These are phyloP conservation scores for Boletus rubroflammeus DNA, from an alignment of 768 basidiomycete species.

Conservation along the genomic window DNA sequence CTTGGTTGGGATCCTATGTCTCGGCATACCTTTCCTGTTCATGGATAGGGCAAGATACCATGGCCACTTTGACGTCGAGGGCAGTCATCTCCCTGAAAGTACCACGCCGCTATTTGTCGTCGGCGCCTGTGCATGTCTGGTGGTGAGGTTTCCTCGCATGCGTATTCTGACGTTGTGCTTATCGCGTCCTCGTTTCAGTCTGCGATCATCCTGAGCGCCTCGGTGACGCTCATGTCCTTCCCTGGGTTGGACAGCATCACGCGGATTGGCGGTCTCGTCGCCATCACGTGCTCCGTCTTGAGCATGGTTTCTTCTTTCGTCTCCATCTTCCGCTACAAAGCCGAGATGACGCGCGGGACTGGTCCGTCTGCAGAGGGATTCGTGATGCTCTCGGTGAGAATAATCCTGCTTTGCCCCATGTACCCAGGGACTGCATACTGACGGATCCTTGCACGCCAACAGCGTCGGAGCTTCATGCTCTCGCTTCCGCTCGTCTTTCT, in stretches of 20 bases:
- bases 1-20: slow-evolving; percentile 58
- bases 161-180: background rate
- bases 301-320: slow-evolving; percentile 68
- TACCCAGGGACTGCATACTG: background rate
- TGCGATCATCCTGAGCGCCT: slow-evolving; percentile 75
- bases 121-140: slow-evolving; percentile 61
- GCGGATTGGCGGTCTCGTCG: slow-evolving; percentile 62
- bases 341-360: slow-evolving; percentile 53
- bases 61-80: slow-evolving; percentile 56
- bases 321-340: slow-evolving; percentile 66
- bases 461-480: slow-evolving; percentile 55
- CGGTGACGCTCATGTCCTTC: slow-evolving; percentile 76
- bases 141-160: slow-evolving; percentile 41
- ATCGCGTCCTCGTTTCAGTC: slow-evolving; percentile 44
- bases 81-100: slow-evolving; percentile 41
- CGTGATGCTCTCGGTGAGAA: slow-evolving; percentile 47
- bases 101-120: slow-evolving; percentile 59
- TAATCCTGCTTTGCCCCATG: slow-evolving; percentile 1
- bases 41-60: slow-evolving; percentile 45
- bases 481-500: slow-evolving; percentile 74
- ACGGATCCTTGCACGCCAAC: background rate
- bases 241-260: slow-evolving; percentile 66
- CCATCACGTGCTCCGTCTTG: slow-evolving; percentile 63
- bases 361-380: slow-evolving; percentile 51
- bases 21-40: slow-evolving; percentile 80